These are phyloP conservation scores for Rhizoclosmatium sp. DNA, from an alignment of 192 early-diverging fungal species.

Conservation along the genomic window DNA sequence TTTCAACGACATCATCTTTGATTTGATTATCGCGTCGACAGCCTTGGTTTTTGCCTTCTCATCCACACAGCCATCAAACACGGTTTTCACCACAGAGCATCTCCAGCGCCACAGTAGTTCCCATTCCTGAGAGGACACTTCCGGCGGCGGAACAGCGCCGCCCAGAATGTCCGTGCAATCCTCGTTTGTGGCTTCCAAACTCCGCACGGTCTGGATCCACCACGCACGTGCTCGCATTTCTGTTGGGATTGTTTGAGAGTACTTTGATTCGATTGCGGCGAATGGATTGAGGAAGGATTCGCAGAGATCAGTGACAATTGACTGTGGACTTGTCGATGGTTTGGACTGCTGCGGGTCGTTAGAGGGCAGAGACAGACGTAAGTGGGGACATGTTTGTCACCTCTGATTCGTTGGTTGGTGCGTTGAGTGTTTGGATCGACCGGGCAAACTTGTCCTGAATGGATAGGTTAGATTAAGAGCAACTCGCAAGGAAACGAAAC, in stretches of 20 bases:
- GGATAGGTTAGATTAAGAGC: too few relatives aligned
- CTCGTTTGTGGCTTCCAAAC: too few relatives aligned
- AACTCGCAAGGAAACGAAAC: too few relatives aligned
- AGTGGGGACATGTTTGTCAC: too few relatives aligned
- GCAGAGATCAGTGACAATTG: background rate
- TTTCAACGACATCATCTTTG: background rate
- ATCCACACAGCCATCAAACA: background rate
- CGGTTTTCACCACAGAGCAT: background rate
- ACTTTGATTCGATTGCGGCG: background rate
- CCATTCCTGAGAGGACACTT: background rate
- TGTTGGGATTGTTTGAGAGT: background rate
- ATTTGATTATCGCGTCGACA: background rate
- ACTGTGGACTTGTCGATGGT: background rate
- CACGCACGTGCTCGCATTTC: background rate
- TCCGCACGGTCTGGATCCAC: background rate
- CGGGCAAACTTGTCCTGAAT: too few relatives aligned
- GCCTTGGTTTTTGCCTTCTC: background rate
- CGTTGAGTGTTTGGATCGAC: too few relatives aligned
- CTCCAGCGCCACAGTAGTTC: background rate
- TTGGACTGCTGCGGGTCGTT: background rate
- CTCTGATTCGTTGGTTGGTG: too few relatives aligned
- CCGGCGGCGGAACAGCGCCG: background rate
- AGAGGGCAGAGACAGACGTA: background rate
- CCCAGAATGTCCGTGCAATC: background rate
- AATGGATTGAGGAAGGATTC: background rate